Evolutionary conservation across 257 asterid genomes (phyloP).

Genomic region (Solanum appendiculatum): DNA sequence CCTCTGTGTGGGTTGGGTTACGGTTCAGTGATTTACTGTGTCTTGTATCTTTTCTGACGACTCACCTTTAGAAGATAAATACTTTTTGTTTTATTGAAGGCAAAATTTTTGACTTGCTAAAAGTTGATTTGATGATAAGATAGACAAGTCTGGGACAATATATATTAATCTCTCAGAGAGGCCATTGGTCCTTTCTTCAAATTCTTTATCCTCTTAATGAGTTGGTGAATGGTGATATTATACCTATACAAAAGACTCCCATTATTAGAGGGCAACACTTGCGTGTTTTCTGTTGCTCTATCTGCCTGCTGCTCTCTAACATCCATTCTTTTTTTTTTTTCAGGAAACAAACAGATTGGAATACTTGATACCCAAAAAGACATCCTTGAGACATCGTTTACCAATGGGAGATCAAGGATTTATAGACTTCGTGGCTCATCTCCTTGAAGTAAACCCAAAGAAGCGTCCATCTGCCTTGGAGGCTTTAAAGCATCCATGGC

Average conservation of each 20-base stretch:
- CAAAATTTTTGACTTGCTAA: not conserved
- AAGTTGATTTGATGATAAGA: not conserved
- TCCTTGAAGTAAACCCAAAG: conserved; percentile 76
- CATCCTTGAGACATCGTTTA: conserved; percentile 85
- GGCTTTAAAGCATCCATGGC: conserved; percentile 95
- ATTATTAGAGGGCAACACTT: not conserved
- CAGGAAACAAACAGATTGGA: conserved; percentile 85
- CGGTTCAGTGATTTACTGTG: not conserved
- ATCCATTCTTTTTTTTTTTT: conserved; percentile 8
- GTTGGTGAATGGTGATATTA: not conserved
- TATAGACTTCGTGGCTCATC: conserved; percentile 74
- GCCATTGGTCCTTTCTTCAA: not conserved
- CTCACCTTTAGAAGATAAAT: not conserved
- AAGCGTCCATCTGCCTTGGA: conserved; percentile 88
- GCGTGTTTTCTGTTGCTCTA: not conserved
- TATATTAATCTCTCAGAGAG: not conserved
- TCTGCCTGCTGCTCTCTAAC: not conserved
- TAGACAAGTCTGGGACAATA: not conserved
- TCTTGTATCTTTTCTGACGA: not conserved
- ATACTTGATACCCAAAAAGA: conserved; percentile 86
- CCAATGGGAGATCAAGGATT: conserved; percentile 99
- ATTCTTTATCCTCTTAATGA: not conserved
- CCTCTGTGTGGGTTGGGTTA: not conserved
- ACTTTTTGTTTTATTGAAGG: not conserved
- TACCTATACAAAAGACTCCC: not conserved